These are phyloP conservation scores for Penicillium egyptiacum DNA, from an alignment of 495 filamentous ascomycete species.

Conservation along the genomic window DNA sequence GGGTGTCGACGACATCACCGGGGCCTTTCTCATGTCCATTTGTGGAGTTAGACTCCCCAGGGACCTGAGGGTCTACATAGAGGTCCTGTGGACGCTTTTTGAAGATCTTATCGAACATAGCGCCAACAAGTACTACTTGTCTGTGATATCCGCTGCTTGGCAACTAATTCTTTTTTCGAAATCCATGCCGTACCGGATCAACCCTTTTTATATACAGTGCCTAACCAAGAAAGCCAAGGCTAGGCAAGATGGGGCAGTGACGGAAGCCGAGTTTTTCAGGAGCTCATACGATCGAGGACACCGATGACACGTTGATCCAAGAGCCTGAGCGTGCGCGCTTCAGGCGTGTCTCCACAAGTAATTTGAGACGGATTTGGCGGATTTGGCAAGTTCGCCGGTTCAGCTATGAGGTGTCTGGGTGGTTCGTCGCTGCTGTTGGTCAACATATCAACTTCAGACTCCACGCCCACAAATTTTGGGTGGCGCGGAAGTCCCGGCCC, in stretches of 20 bases:
- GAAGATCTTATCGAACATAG: slow-evolving; percentile 24
- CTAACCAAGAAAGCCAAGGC: slow-evolving; percentile 5
- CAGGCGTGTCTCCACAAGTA: slow-evolving; percentile 9
- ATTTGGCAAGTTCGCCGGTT: slow-evolving; percentile 5
- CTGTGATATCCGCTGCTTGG: neutral
- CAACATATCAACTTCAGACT: slow-evolving; percentile 16
- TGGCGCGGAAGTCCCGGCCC: slow-evolving; percentile 17
- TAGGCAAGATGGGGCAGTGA: neutral
- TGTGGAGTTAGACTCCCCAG: slow-evolving; percentile 26
- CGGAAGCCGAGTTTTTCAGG: slow-evolving; percentile 4
- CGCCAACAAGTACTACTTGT: neutral
- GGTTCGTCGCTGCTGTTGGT: slow-evolving; percentile 9
- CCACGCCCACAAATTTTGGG: slow-evolving; percentile 11
- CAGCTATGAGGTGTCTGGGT: neutral
- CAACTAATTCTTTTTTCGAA: neutral
- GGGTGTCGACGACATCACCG: slow-evolving; percentile 30
- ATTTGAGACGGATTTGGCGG: too few relatives aligned
- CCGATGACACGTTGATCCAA: slow-evolving; percentile 30
- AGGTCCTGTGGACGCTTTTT: slow-evolving; percentile 20
- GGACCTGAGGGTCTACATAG: slow-evolving; percentile 6
- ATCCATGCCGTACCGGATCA: neutral
- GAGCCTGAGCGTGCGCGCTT: neutral
- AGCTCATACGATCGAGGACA: slow-evolving; percentile 6
- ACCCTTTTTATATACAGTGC: slow-evolving; percentile 14
- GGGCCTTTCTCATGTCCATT: slow-evolving; percentile 25